Percentiles rank a stretch among this genome's conserved stretches.
Conservation (phyloP, 768 basidiomycete genomes). For the Filobasidium floriforme region DNA sequence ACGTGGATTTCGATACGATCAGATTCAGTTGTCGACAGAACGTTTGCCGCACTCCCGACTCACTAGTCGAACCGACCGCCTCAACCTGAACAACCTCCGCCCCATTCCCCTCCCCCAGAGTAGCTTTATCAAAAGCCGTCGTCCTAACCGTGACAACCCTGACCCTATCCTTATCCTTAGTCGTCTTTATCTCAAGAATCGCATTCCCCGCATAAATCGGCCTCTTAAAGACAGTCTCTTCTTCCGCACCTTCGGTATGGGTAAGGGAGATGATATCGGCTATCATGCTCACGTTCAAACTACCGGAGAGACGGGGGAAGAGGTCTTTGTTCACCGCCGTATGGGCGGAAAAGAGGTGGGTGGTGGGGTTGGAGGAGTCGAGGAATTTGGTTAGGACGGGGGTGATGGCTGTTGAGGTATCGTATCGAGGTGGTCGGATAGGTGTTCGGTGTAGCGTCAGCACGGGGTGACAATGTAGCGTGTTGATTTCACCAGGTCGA, state of each 20-base stretch:
- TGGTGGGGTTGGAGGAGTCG: constrained; percentile 54
- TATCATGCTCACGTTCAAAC: constrained; percentile 78
- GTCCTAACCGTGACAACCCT: constrained; percentile 94
- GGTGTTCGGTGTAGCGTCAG: constrained; percentile 25
- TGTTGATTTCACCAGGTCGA: neutral
- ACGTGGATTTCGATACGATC: too few species aligned
- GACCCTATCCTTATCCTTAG: constrained; percentile 63
- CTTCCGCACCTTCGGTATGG: constrained; percentile 53
- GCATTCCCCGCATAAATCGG: constrained; percentile 98
- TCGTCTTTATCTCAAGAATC: constrained; percentile 74
- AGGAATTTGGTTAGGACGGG: constrained; percentile 74
- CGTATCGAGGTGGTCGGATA: constrained; percentile 57
- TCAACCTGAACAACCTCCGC: constrained; percentile 52
- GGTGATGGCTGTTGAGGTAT: constrained; percentile 60
- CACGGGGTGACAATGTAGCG: neutral
- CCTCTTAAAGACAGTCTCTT: constrained; percentile 71
- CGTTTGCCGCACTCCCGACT: constrained; percentile 13
- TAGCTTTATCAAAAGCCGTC: constrained; percentile 73
- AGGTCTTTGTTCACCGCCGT: constrained; percentile 87
- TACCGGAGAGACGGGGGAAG: constrained; percentile 83
- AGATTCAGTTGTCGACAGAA: too few species aligned
- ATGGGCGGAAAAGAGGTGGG: constrained; percentile 86
- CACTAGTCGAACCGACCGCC: constrained; percentile 51
- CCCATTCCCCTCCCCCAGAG: constrained; percentile 49
- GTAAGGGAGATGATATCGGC: constrained; percentile 81